Base-by-base conservation (phyloP, 441 rosid species). In the Rhodomyrtus psidioides region DNA sequence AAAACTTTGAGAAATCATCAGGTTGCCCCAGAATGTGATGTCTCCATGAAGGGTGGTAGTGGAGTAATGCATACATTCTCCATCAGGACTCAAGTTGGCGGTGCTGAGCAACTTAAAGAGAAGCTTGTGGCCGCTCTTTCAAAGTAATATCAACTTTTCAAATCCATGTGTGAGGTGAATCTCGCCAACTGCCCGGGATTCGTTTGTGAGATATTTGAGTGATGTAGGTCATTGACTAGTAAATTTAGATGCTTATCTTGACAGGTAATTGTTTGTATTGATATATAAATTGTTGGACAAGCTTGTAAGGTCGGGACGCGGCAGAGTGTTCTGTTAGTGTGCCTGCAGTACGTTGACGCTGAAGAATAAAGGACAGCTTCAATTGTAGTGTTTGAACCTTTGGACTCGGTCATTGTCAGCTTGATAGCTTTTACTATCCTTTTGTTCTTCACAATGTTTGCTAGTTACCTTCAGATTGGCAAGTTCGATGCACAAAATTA, bases 71-170 rank as follows among this genome's bases (percentile, higher is more conserved):
- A 97, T 88, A 93, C 95, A 21, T 95, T 97, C 91, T 91, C 95
- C 12, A 70, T 96, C 85, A 88, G 89, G 74, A 91, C 98, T 51
- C 95, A 90, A 70, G 88, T 89, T 87, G 96, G 96, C 53, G 92
- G 89, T 83, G 95, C 97, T 12, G 97, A 93, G 90, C 96, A 95
- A 89, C 86, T 96, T 89, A 97, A 94, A 92, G 96, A 95, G 88
- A 93, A 95, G 93, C 94, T 96, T 60, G 88, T 91, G 54, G 92
- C 94, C 16, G 92, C 95, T 55, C 87, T 97, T 51, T 84, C 92
- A 2, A 92, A 93, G 85, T 94, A 91, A 92, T 83, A 23, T 70
- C 27, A 21, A 54, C 62, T 70, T 70, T 12, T 70, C 7, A 70
- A 39, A 39, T 39, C 79, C 79, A 70, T 21, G 49, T 6, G 51